Evolutionary conservation across 192 early-diverging fungal genomes (phyloP), one percentile per base, ranked within the genome.

Genomic region (Dissophora globulifera): DNA sequence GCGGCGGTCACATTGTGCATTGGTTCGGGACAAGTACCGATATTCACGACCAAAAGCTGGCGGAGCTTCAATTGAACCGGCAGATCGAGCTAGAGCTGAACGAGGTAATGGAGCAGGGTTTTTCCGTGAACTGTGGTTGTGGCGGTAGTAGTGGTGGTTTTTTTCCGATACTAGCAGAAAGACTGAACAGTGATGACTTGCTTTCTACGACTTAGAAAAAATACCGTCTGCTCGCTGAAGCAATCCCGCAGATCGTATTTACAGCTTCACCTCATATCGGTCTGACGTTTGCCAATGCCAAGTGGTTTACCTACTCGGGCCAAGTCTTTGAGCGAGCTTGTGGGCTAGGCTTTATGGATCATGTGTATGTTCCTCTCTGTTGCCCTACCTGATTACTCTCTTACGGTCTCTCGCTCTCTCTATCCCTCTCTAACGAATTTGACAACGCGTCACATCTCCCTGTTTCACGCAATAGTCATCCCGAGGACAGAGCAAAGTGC

Each of bases 231-330:
- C 49, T 87, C 20, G 86, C 86, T 0, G 86, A 87, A 50, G 84
- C 86, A 8, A 87, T 87, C 31, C 86, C 86, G 10, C 86, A 87
- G 60, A 84, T 87, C 42, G 86, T 87, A 2, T 87, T 87, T 53
- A 87, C 84, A 0, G 80, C 82, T 16, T 62, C 82, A 0, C 83
- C 83, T 20, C 78, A 79, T 31, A 64, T 75, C 27, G 86, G 86
- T 0, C 50, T 87, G 16, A 84, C 79, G 2, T 87, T 79, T 72
- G 79, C 84, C 1, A 87, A 87, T 47, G 79, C 78, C 5, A 85
- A 87, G 42, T 87, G 86, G 86, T 65, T 69, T n/a, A 67, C 26
- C 11, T 87, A 84, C 45, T 85, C 86, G 12, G 83, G 81, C 11
- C 80, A 83, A 38, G 55, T 72, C 19, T 82, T 82, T 69, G 81